A percentile compares a stretch with the other conserved stretches of the same genome.
Evolutionary conservation across 2,329 filamentous ascomycete genomes (phyloP).

Genomic region (Alternaria gansuensis): DNA sequence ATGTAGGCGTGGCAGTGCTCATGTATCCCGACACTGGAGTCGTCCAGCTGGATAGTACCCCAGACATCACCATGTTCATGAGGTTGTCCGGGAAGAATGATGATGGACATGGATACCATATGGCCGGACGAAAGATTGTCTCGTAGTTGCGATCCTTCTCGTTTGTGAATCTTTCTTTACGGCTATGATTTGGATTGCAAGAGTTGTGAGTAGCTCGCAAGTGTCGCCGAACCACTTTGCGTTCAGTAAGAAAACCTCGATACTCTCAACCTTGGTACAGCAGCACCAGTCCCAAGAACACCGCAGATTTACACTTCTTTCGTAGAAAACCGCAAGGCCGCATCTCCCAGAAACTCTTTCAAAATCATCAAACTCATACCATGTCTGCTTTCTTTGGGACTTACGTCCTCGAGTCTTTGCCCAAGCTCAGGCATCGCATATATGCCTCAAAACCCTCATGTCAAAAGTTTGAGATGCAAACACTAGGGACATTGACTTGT

Average conservation of each 20-base stretch:
- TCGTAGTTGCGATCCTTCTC: background rate
- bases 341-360: too few relatives aligned
- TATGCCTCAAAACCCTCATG: background rate
- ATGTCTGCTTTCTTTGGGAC: background rate
- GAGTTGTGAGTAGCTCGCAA: background rate
- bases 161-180: background rate
- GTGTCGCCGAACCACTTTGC: background rate
- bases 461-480: background rate
- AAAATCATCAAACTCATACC: background rate
- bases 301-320: background rate
- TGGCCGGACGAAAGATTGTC: background rate
- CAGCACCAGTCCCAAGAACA: background rate
- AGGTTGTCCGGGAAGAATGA: background rate
- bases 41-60: constrained; percentile 3
- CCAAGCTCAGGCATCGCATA: background rate
- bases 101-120: background rate
- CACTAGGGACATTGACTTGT: background rate
- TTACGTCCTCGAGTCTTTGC: background rate
- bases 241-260: background rate
- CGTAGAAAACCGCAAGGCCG: too few relatives aligned
- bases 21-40: background rate
- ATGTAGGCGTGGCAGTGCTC: background rate
- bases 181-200: background rate
- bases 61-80: background rate
- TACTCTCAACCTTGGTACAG: background rate